These are phyloP conservation scores for Quercus berberidifolia DNA, from an alignment of 306 rosid species.

Conservation along the genomic window DNA sequence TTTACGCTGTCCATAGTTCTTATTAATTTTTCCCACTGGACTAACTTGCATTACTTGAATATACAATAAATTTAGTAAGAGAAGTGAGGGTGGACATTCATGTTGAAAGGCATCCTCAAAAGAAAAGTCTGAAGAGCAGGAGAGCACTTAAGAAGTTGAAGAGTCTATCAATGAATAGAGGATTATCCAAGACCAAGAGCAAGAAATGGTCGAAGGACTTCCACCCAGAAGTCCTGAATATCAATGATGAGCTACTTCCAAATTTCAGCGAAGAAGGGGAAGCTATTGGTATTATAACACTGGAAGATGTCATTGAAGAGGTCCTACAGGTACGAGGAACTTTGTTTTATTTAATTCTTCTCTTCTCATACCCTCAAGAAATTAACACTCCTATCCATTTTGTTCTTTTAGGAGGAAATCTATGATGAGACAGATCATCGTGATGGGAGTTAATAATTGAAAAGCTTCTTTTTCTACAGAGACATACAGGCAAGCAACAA, in stretches of 20 bases:
- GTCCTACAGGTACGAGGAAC: slow-evolving; percentile 65
- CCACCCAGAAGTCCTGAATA: slow-evolving; percentile 78
- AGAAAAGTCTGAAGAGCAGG: slow-evolving; percentile 47
- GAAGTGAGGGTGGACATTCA: slow-evolving; percentile 77
- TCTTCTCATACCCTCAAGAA: not conserved
- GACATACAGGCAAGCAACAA: not conserved
- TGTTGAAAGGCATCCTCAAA: slow-evolving; percentile 49
- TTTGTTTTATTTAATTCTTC: not conserved
- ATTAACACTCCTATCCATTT: not conserved
- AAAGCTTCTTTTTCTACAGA: not conserved
- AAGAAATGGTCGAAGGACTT: slow-evolving; percentile 76
- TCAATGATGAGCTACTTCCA: slow-evolving; percentile 63
- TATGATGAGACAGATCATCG: slow-evolving; percentile 92
- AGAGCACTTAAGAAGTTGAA: slow-evolving; percentile 62
- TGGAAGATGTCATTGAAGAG: slow-evolving; percentile 98
- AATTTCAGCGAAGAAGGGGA: slow-evolving; percentile 69
- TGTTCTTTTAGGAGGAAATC: slow-evolving; percentile 80
- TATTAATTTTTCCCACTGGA: not conserved
- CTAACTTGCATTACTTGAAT: not conserved
- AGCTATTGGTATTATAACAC: slow-evolving; percentile 84
- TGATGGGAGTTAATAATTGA: not conserved
- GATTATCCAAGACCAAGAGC: slow-evolving; percentile 56
- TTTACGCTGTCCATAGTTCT: not conserved
- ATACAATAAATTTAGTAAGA: slow-evolving; percentile 31
- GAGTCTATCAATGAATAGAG: slow-evolving; percentile 51